A percentile compares a stretch with the other conserved stretches of the same genome.
phyloP scores from a whole-genome alignment of 345 rosid genomes.

The Populus alba region DNA sequence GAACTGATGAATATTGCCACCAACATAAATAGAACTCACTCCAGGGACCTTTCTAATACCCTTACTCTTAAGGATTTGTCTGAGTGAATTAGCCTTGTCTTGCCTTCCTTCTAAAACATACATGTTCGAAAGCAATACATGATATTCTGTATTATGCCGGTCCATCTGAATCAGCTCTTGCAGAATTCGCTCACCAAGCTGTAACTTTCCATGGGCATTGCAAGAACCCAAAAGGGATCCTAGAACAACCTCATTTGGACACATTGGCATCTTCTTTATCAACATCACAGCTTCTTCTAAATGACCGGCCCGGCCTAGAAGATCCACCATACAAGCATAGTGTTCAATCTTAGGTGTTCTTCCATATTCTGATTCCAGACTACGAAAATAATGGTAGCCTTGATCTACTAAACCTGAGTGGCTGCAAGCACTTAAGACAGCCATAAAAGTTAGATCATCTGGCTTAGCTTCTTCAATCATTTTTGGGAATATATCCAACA shows the following conservation, averaged over 20 bases:
- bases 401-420: slow-evolving; percentile 70
- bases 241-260: slow-evolving; percentile 74
- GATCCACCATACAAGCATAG: slow-evolving; percentile 89
- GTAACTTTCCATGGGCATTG: slow-evolving; percentile 52
- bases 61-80: slow-evolving; percentile 43
- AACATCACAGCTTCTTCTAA: slow-evolving; percentile 64
- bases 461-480: slow-evolving; percentile 68
- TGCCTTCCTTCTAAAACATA: slow-evolving; percentile 53
- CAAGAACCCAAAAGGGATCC: slow-evolving; percentile 85
- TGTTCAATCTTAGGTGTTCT: slow-evolving; percentile 64
- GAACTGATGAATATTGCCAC: slow-evolving; percentile 58
- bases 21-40: slow-evolving; percentile 58
- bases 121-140: slow-evolving; percentile 66
- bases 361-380: slow-evolving; percentile 40
- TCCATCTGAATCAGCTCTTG: slow-evolving; percentile 48
- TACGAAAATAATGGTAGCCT: slow-evolving; percentile 45
- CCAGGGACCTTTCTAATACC: slow-evolving; percentile 72
- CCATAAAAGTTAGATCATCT: slow-evolving; percentile 66
- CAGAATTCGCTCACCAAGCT: slow-evolving; percentile 48
- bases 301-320: slow-evolving; percentile 71
- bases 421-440: slow-evolving; percentile 74
- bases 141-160: slow-evolving; percentile 61
- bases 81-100: slow-evolving; percentile 24
- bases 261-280: slow-evolving; percentile 63
- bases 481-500: slow-evolving; percentile 47